Evolutionary conservation across 176 grass and related monocot genomes (phyloP), one percentile per base, ranked within the genome.

Genomic region (Musa itinerans): DNA sequence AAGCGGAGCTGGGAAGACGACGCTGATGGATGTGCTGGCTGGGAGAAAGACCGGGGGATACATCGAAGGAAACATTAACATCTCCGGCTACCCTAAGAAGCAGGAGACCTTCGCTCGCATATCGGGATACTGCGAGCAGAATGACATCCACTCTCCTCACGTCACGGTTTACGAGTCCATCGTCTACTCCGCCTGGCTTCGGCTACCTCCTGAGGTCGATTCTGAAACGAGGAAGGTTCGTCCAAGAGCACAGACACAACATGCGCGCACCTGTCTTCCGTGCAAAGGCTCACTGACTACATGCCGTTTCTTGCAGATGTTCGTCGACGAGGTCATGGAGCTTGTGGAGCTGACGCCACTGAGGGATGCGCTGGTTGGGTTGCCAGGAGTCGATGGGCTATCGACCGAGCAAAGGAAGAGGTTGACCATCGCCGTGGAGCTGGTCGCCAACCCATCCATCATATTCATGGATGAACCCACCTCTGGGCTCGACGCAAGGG

Each of bases 391-490:
- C 50, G 89, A 59, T 86, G 92, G 92, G 43, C 71, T 96, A 58
- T 92, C 92, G 57, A 96, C 89, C 43, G 92, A 96, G 77, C 92
- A 96, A 78, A 78, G 92, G 20, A 96, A 96, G 87, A 85, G 92
- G 62, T 85, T 96, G 19, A 96, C 92, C 26, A 96, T 96, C 78
- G 89, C 92, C 20, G 92, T 96, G 70, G 92, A 96, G 76, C 89
- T 96, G 78, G 92, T 96, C 27, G 89, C 92, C 26, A 96, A 92
- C 78, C 92, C 92, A 21, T 96, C 92, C 0, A 96, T 96, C 54
- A 88, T 96, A 81, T 96, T 96, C 74, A 96, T 96, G 92, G 92
- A 96, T 83, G 92, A 96, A 75, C 92, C 92, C 50, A 96, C 92
- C 59, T 96, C 92, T 1, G 92, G 92, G 56, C 89, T 96, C 23